phyloP scores from a whole-genome alignment of 2,329 filamentous ascomycete species.

The Coniella vitis region DNA sequence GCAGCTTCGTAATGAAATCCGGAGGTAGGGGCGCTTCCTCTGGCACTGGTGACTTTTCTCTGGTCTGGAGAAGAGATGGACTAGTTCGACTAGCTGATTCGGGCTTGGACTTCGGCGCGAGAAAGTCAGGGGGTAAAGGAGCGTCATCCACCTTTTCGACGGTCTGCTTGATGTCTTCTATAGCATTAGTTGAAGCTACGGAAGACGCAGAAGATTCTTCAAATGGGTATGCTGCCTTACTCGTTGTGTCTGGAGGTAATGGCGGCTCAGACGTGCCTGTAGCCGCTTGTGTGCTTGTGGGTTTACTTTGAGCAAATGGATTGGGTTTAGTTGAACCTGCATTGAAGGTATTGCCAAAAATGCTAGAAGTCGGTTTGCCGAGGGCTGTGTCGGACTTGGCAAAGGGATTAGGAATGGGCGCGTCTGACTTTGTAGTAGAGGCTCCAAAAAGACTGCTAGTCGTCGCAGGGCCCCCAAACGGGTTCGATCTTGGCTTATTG shows the following conservation, averaged over 20 bases:
- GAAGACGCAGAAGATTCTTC: slow-evolving; percentile 49
- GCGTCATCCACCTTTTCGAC: slow-evolving; percentile 19
- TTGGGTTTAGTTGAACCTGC: slow-evolving; percentile 1
- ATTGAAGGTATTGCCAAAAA: neutral
- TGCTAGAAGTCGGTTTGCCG: slow-evolving; percentile 11
- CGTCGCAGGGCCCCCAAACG: slow-evolving; percentile 8
- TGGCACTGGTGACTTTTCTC: slow-evolving; percentile 10
- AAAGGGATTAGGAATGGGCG: slow-evolving; percentile 14
- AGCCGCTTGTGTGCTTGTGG: slow-evolving; percentile 32
- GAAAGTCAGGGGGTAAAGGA: slow-evolving; percentile 27
- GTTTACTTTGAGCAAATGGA: slow-evolving; percentile 19
- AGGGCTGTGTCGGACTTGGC: slow-evolving; percentile 15
- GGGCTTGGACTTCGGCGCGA: slow-evolving; percentile 25
- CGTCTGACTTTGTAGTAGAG: neutral
- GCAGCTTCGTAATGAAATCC: slow-evolving; percentile 17
- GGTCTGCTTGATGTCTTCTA: slow-evolving; percentile 22
- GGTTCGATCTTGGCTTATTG: slow-evolving; percentile 5
- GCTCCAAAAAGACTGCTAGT: slow-evolving; percentile 18
- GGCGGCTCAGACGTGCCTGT: slow-evolving; percentile 29
- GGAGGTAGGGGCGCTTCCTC: slow-evolving; percentile 23
- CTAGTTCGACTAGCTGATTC: slow-evolving; percentile 1
- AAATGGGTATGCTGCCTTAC: slow-evolving; percentile 42
- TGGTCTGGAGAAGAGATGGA: neutral
- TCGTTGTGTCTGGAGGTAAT: slow-evolving; percentile 49
- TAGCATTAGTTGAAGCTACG: slow-evolving; percentile 32